A percentile compares a stretch with the other conserved stretches of the same genome.
These are phyloP conservation scores for Domatiomyces catenatus DNA, from an alignment of 2,329 filamentous ascomycete genomes.

Conservation along the genomic window DNA sequence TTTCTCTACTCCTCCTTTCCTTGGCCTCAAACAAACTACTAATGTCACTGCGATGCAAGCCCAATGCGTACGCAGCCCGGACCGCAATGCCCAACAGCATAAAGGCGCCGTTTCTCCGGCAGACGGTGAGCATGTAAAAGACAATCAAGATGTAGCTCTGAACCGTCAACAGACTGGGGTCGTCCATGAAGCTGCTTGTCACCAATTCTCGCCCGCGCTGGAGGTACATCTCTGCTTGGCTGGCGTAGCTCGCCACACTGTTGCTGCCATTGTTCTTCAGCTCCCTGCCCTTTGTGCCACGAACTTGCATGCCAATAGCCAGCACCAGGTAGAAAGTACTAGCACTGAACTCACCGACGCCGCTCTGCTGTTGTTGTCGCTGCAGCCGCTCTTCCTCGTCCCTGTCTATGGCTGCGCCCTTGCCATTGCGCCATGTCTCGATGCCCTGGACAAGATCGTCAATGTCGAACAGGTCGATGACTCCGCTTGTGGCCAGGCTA, in stretches of 20 bases:
- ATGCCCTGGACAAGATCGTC: slow-evolving; percentile 28
- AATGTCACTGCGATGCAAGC: slow-evolving; percentile 37
- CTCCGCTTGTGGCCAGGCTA: slow-evolving; percentile 31
- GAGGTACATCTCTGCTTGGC: slow-evolving; percentile 33
- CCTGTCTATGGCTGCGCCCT: slow-evolving; percentile 1
- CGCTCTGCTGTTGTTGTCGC: neutral
- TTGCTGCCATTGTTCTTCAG: neutral
- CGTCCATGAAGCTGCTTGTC: slow-evolving; percentile 32
- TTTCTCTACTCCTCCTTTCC: slow-evolving; percentile 29
- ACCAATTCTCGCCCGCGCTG: slow-evolving; percentile 30
- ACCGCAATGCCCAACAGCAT: slow-evolving; percentile 38
- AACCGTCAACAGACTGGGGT: slow-evolving; percentile 36
- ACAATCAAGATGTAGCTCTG: slow-evolving; percentile 38
- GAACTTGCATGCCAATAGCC: slow-evolving; percentile 32
- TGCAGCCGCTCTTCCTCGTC: neutral
- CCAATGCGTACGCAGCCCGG: slow-evolving; percentile 37
- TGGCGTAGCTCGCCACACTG: slow-evolving; percentile 19
- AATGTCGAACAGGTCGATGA: slow-evolving; percentile 35
- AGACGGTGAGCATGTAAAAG: slow-evolving; percentile 37
- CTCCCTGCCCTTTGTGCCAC: neutral
- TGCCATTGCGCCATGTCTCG: slow-evolving; percentile 22
- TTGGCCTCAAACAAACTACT: slow-evolving; percentile 34
- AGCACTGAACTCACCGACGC: slow-evolving; percentile 26
- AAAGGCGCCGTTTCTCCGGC: slow-evolving; percentile 38
- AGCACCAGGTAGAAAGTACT: slow-evolving; percentile 38